Evolutionary conservation across 2,329 filamentous ascomycete genomes (phyloP).

Genomic region (Fusarium haematococcum): DNA sequence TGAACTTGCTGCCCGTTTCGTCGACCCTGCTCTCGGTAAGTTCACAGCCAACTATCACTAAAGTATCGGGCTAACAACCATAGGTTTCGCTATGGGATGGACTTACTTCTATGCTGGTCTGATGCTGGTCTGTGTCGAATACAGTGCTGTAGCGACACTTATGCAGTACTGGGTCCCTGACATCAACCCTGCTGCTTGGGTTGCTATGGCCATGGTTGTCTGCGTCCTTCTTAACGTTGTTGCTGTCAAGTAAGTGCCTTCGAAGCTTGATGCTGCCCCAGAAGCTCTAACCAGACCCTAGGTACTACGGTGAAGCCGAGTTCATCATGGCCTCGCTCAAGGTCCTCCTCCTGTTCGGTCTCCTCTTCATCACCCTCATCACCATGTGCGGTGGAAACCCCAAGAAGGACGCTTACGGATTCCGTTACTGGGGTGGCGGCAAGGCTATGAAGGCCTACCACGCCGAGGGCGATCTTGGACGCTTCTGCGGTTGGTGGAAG

Average conservation of each 20-base stretch:
- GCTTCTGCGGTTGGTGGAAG: constrained; percentile 68
- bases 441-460: constrained; percentile 51
- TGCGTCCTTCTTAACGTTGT: constrained; percentile 61
- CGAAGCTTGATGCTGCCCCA: background rate
- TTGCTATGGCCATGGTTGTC: constrained; percentile 59
- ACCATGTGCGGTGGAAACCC: constrained; percentile 78
- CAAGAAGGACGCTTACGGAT: constrained; percentile 71
- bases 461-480: constrained; percentile 63
- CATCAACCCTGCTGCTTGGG: constrained; percentile 61
- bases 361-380: constrained; percentile 74
- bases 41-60: background rate
- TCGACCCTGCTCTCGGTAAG: constrained; percentile 64
- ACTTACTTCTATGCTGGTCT: constrained; percentile 62
- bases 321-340: constrained; percentile 69
- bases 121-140: constrained; percentile 60
- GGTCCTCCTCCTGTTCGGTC: constrained; percentile 62
- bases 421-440: constrained; percentile 64
- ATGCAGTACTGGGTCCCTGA: constrained; percentile 58
- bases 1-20: constrained; percentile 65
- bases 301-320: constrained; percentile 57
- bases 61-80: background rate
- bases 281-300: constrained; percentile 5
- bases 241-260: constrained; percentile 53
- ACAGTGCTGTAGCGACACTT: constrained; percentile 57
- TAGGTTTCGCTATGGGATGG: constrained; percentile 64